These are phyloP conservation scores for Cytospora leucostoma DNA, from an alignment of 2,329 filamentous ascomycete genomes.

Conservation along the genomic window DNA sequence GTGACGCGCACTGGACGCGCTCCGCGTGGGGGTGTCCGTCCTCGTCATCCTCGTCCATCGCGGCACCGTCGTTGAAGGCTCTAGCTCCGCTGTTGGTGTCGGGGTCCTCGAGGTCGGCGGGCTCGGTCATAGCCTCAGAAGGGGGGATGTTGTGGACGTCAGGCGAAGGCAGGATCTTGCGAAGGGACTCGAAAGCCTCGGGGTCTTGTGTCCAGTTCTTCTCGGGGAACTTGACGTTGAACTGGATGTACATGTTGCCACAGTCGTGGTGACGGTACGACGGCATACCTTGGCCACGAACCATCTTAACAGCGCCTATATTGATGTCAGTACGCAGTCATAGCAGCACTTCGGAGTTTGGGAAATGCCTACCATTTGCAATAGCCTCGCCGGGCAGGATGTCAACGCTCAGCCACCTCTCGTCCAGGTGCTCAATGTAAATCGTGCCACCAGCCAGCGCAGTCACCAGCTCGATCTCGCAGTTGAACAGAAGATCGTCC, in stretches of 20 bases:
- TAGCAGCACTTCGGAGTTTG: not conserved
- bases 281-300: conserved; percentile 97
- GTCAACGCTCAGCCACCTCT: conserved; percentile 92
- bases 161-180: conserved; percentile 78
- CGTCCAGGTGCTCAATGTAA: conserved; percentile 94
- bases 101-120: conserved; percentile 82
- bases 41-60: conserved; percentile 76
- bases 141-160: conserved; percentile 67
- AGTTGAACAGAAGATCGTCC: conserved; percentile 93
- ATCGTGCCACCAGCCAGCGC: conserved; percentile 89
- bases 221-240: conserved; percentile 95
- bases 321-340: conserved; percentile 29
- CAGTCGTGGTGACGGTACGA: conserved; percentile 92
- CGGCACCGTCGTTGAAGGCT: conserved; percentile 63
- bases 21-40: conserved; percentile 74
- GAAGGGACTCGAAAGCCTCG: conserved; percentile 75
- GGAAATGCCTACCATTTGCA: conserved; percentile 69
- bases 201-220: conserved; percentile 68
- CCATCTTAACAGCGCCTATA: conserved; percentile 84
- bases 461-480: conserved; percentile 93
- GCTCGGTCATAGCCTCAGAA: conserved; percentile 85
- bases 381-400: conserved; percentile 95
- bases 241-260: conserved; percentile 96
- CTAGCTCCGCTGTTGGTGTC: conserved; percentile 69
- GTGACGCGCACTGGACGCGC: conserved; percentile 83